A percentile compares a stretch with the other conserved stretches of the same genome.
phyloP scores from a whole-genome alignment of 2,329 filamentous ascomycete species.

The Capronia coronata region DNA sequence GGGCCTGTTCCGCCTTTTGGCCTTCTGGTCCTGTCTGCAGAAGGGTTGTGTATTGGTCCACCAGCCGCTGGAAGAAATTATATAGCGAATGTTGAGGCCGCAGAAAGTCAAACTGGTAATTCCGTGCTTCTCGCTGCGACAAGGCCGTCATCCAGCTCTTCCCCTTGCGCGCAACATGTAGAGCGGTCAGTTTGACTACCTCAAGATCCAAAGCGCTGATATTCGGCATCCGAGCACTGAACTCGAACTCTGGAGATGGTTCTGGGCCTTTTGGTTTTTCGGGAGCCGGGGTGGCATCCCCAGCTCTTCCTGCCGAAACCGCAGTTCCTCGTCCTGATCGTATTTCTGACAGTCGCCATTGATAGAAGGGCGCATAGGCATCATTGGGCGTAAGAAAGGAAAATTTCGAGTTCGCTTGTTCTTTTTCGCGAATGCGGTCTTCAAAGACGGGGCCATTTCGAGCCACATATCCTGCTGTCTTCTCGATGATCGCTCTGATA shows the following conservation, averaged over 20 bases:
- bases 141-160: constrained; percentile 85
- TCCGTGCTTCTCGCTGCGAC: constrained; percentile 79
- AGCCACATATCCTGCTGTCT: constrained; percentile 86
- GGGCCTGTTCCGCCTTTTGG: constrained; percentile 64
- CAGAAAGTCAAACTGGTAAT: constrained; percentile 94
- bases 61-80: constrained; percentile 85
- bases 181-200: constrained; percentile 66
- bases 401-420: constrained; percentile 80
- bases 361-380: constrained; percentile 80
- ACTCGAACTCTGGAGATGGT: constrained; percentile 79
- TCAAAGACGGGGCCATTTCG: constrained; percentile 63
- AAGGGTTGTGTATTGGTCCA: constrained; percentile 87
- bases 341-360: constrained; percentile 85
- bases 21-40: constrained; percentile 63
- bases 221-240: constrained; percentile 93
- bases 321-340: constrained; percentile 73
- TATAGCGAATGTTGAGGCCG: constrained; percentile 92
- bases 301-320: constrained; percentile 66
- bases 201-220: constrained; percentile 91
- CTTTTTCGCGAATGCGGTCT: constrained; percentile 77
- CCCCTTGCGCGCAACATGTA: constrained; percentile 89
- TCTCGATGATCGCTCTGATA: constrained; percentile 80
- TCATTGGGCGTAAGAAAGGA: constrained; percentile 76
- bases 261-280: constrained; percentile 74
- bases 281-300: constrained; percentile 52